These are phyloP conservation scores for Globisporangium perplexum DNA, from an alignment of 352 stramenopile genomes.

Conservation along the genomic window DNA sequence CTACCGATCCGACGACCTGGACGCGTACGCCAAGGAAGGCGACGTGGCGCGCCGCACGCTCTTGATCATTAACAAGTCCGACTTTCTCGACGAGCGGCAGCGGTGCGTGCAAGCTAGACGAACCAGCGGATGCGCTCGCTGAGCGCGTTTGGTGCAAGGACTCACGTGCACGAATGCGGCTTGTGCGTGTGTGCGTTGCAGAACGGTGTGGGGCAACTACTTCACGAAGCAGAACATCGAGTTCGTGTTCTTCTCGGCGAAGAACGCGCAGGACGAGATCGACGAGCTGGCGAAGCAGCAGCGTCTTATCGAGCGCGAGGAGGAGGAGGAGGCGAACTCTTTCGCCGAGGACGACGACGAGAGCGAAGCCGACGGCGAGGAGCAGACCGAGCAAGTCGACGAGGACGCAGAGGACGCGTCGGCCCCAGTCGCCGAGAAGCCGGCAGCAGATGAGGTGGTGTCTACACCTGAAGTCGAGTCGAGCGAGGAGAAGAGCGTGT, in stretches of 20 bases:
- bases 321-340: constrained; percentile 21
- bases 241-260: constrained; percentile 98
- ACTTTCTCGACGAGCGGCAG: constrained; percentile 94
- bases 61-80: constrained; percentile 99
- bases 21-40: constrained; percentile 93
- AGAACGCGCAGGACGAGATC: constrained; percentile 90
- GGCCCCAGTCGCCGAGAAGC: constrained; percentile 12
- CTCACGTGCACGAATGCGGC: background rate
- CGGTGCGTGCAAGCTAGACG: constrained; percentile 33
- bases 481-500: constrained; percentile 20
- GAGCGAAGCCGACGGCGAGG: constrained; percentile 12
- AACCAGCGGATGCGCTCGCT: no score
- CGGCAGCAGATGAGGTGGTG: background rate
- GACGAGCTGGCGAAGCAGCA: constrained; percentile 72
- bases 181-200: constrained; percentile 13
- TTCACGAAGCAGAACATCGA: constrained; percentile 90
- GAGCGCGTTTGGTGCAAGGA: background rate
- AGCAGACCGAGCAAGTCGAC: background rate
- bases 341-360: constrained; percentile 20
- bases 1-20: constrained; percentile 95
- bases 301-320: constrained; percentile 22
- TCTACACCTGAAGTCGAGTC: background rate
- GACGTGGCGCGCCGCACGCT: constrained; percentile 87
- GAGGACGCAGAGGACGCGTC: constrained; percentile 1
- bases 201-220: constrained; percentile 92